Evolutionary conservation across 345 rosid genomes (phyloP).

Genomic region (Pistacia atlantica): DNA sequence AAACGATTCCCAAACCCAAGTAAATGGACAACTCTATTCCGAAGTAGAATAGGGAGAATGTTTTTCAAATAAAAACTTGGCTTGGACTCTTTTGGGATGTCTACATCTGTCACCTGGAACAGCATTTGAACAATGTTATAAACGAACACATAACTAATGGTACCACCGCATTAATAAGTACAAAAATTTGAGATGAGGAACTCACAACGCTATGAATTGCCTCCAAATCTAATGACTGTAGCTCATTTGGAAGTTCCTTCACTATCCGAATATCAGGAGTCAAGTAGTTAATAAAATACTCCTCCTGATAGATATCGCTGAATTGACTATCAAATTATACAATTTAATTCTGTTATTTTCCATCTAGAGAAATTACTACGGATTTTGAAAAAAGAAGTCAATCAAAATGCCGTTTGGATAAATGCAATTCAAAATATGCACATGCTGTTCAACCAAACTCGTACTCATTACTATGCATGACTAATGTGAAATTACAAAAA

Average conservation of each 20-base stretch:
- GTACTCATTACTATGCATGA: neutral
- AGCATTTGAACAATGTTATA: constrained; percentile 19
- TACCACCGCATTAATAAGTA: neutral
- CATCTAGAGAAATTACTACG: constrained; percentile 12
- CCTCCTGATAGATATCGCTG: constrained; percentile 88
- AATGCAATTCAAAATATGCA: neutral
- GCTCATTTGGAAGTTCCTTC: constrained; percentile 80
- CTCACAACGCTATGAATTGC: constrained; percentile 92
- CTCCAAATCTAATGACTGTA: constrained; percentile 79
- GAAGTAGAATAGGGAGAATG: constrained; percentile 76
- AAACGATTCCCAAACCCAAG: constrained; percentile 93
- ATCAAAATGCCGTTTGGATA: neutral
- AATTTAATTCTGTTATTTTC: constrained; percentile 26
- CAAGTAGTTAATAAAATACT: constrained; percentile 77
- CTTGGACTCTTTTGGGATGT: constrained; percentile 78
- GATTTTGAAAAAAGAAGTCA: neutral
- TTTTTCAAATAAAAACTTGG: constrained; percentile 81
- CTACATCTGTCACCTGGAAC: constrained; percentile 74
- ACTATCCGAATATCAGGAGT: constrained; percentile 82
- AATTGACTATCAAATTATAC: constrained; percentile 63
- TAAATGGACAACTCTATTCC: constrained; percentile 81
- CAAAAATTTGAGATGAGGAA: constrained; percentile 21
- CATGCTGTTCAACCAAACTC: neutral
- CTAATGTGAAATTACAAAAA: neutral
- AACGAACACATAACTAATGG: neutral